Conservation (phyloP, 2,329 filamentous ascomycete species). For the Ceratocystiopsis brevicomis region DNA sequence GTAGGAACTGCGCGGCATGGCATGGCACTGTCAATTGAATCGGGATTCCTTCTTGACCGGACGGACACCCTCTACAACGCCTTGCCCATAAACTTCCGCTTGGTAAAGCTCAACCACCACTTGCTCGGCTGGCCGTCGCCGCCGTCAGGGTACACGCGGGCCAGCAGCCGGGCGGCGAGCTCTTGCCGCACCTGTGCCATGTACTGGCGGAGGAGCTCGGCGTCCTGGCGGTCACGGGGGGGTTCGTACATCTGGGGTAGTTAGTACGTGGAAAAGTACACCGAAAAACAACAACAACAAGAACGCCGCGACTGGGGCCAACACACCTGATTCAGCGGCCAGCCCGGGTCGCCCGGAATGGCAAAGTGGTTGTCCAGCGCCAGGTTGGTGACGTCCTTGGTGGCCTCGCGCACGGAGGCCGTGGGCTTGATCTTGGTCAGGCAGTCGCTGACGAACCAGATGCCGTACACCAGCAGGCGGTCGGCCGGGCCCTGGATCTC, state of each 20-base stretch:
- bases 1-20: not conserved
- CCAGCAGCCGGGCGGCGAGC: slow-evolving; percentile 62
- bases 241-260: slow-evolving; percentile 62
- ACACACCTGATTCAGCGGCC: slow-evolving; percentile 55
- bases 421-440: slow-evolving; percentile 67
- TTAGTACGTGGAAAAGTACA: not conserved
- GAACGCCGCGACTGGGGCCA: too few relatives aligned
- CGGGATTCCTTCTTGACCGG: not conserved
- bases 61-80: too few relatives aligned
- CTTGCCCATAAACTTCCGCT: slow-evolving; percentile 99
- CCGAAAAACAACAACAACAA: not conserved
- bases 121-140: slow-evolving; percentile 51
- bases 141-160: slow-evolving; percentile 67
- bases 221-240: slow-evolving; percentile 69
- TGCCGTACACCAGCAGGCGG: slow-evolving; percentile 87
- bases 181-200: slow-evolving; percentile 87
- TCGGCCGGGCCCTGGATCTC: slow-evolving; percentile 95
- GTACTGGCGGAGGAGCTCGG: slow-evolving; percentile 75
- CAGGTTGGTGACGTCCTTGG: slow-evolving; percentile 68
- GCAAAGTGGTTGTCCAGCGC: slow-evolving; percentile 89
- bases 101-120: slow-evolving; percentile 98
- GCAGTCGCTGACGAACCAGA: slow-evolving; percentile 83
- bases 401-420: slow-evolving; percentile 39
- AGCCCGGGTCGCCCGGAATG: slow-evolving; percentile 80
- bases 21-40: not conserved